Percentiles rank a stretch among this genome's conserved stretches.
phyloP scores from a whole-genome alignment of 2,329 filamentous ascomycete species.

The Pseudogymnoascus sp. region DNA sequence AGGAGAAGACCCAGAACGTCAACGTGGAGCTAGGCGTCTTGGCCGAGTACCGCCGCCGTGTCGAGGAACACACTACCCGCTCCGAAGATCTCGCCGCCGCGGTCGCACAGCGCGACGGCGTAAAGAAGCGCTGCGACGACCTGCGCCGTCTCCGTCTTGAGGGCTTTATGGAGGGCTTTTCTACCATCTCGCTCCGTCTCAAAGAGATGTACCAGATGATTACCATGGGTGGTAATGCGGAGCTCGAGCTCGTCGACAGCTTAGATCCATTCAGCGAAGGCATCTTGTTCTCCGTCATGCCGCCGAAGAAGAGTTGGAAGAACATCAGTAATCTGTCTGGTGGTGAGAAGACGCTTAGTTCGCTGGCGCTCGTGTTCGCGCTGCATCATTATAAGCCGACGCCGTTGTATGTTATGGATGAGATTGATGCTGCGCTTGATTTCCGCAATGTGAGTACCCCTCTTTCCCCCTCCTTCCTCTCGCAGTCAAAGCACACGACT shows the following conservation, averaged over 20 bases:
- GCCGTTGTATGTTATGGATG: slow-evolving; percentile 97
- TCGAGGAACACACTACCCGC: slow-evolving; percentile 72
- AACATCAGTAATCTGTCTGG: slow-evolving; percentile 94
- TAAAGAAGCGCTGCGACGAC: slow-evolving; percentile 89
- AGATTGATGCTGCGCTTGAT: slow-evolving; percentile 96
- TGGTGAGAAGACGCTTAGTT: slow-evolving; percentile 94
- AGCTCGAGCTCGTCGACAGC: slow-evolving; percentile 92
- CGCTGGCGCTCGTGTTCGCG: slow-evolving; percentile 92
- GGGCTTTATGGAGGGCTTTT: slow-evolving; percentile 98
- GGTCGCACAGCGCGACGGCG: slow-evolving; percentile 69
- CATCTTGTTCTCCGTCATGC: slow-evolving; percentile 97
- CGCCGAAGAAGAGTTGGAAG: slow-evolving; percentile 99
- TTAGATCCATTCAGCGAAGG: slow-evolving; percentile 96
- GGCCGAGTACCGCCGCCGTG: slow-evolving; percentile 77
- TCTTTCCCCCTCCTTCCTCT: background rate
- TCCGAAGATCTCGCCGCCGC: slow-evolving; percentile 79
- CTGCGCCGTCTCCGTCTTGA: slow-evolving; percentile 83
- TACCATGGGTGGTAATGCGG: slow-evolving; percentile 97
- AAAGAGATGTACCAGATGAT: slow-evolving; percentile 99
- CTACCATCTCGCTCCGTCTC: slow-evolving; percentile 81
- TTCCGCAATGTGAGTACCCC: slow-evolving; percentile 79
- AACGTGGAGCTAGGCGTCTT: slow-evolving; percentile 85
- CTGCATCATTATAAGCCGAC: slow-evolving; percentile 97
- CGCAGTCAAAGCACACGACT: slow-evolving; percentile 9
- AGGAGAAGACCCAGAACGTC: slow-evolving; percentile 74